Evolutionary conservation across 352 stramenopile species (phyloP), one percentile per base, ranked within the genome.

Genomic region (Phytopythium aichiense): DNA sequence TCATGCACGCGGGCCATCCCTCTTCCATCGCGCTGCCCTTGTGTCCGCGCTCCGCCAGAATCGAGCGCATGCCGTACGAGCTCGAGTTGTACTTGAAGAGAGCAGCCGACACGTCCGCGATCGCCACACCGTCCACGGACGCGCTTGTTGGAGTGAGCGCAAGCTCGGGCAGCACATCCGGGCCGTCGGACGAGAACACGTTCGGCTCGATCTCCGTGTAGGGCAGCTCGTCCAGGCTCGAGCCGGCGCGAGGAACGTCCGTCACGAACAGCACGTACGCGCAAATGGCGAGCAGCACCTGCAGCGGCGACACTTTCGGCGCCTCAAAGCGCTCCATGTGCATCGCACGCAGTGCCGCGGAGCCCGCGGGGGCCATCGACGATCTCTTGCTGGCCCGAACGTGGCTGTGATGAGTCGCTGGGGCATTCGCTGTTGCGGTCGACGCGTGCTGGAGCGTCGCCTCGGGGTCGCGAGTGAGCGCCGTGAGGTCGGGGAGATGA

Each of bases 161-260:
- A 25, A 64, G 50, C 12, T 63, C 63, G 35, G 76, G 71, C 18
- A 81, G 56, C 40, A 73, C 52, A 4, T 63, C 69, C 13, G 76
- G 76, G 0, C 76, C 76, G 49, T 81, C 72, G 31, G 75, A 73
- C 4, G 72, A 65, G 65, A 82, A 85, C 25, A 83, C 76, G 23
- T 82, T 85, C 7, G 76, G 76, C 61, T 85, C 73, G 31, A 83
- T 67, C 52, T 82, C 66, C 38, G 68, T 64, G 65, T 66, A 85
- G 20, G 73, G 73, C 4, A 85, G 64, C 35, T 66, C 59, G 15
- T 77, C 60, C 28, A 85, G 51, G 49, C 70, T 81, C 12, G 70
- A 71, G 4, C 72, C 71, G 9, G 64, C 59, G 31, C 76, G 76
- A 7, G 66, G 62, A 15, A 85, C 66, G 48, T 85, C 73, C 33